Base-by-base conservation (phyloP, 1,139 yeast species). In the Scheffersomyces quercinus region DNA sequence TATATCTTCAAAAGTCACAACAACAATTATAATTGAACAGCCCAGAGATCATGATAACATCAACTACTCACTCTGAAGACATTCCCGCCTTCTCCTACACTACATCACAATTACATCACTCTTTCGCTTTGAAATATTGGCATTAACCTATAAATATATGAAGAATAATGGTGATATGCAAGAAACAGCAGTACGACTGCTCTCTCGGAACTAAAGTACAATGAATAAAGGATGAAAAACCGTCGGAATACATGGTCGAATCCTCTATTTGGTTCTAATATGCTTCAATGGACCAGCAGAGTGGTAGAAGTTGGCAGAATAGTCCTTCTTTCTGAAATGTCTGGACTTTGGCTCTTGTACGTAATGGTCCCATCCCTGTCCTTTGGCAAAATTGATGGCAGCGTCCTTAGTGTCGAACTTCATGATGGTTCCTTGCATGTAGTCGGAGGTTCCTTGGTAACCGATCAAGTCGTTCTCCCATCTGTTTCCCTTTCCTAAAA, bases 381-480 rank as follows among this genome's bases (percentile, higher is more conserved):
- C 85, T 54, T 82, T 81, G 13, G 96, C 95, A 65, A 88, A 88
- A 48, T 78, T 77, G 46, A 87, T 72, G 31, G 96, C 96, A 30
- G 88, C 80, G 40, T 88, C 95, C 67, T 81, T 83, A 43, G 83
- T 73, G 57, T 82, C 85, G 60, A 88, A 88, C 63, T 82, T 82
- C 75, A 88, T 68, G 58, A 77, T 79, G n/a, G 93, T 84, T 26
- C 87, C 90, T 70, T 88, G 96, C 95, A 88, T 85, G 67, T 82
- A 84, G 65, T 88, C 96, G 29, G 88, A 82, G 37, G 88, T 74
- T 31, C 88, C 80, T 56, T 88, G 91, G 73, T 87, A 88, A 13
- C 96, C 96, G 68, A 88, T 88, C 59, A 88, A 73, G 59, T 88
- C 95, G 65, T 88, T 88, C 63, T 88, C 96, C 96, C 96, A 88